Evolutionary conservation across 1,284 basidiomycete species (phyloP).

Genomic region (Cronartium quercuum): DNA sequence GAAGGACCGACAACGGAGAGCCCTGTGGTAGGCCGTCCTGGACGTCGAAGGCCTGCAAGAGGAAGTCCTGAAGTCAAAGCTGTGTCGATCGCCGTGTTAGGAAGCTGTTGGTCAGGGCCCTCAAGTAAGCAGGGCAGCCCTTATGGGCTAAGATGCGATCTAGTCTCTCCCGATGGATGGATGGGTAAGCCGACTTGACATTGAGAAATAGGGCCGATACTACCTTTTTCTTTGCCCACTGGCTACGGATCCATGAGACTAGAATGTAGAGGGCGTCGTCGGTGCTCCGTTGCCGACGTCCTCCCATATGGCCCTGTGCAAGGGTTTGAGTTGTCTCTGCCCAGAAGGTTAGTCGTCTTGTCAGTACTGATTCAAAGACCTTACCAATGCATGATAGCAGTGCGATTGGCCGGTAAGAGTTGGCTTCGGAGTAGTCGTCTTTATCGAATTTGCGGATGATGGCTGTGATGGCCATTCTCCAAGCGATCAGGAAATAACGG

Average conservation of each 20-base stretch:
- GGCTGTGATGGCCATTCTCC: not conserved
- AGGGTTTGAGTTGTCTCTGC: not conserved
- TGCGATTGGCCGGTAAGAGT: slow-evolving; percentile 1
- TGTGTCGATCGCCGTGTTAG: not conserved
- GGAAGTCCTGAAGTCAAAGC: not conserved
- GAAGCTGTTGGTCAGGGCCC: not conserved
- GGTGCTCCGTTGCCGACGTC: not conserved
- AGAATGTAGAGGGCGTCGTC: not conserved
- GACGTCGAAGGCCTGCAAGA: not conserved
- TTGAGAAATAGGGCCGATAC: not conserved
- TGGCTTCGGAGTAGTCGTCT: not conserved
- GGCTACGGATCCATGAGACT: not conserved
- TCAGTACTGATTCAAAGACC: slow-evolving; percentile 6
- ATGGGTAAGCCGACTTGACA: slow-evolving; percentile 13
- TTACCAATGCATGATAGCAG: slow-evolving; percentile 4
- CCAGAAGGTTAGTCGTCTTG: not conserved
- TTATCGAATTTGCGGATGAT: not conserved
- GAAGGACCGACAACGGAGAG: not conserved
- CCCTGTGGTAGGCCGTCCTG: slow-evolving; percentile 4
- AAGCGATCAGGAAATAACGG: not conserved
- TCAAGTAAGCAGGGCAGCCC: not conserved
- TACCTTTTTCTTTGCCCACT: slow-evolving; percentile 4
- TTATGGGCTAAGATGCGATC: not conserved
- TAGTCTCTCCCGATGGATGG: not conserved
- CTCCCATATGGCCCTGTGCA: not conserved